A percentile compares a stretch with the other conserved stretches of the same genome.
Evolutionary conservation across 352 stramenopile species (phyloP).

Genomic region (Pythium folliculosum): DNA sequence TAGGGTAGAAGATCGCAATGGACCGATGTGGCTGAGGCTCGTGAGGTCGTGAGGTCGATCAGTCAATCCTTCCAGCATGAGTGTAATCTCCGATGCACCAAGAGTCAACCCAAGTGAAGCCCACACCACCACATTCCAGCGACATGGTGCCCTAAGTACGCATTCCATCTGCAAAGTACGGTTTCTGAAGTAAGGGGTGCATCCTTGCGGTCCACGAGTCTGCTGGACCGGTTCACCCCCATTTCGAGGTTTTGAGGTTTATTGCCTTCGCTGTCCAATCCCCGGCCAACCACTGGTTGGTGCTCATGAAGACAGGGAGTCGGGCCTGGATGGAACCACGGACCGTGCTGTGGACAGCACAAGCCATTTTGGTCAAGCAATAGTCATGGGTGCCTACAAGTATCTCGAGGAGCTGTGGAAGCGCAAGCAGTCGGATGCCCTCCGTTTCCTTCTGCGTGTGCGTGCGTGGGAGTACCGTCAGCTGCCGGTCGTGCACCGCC

Average conservation of each 20-base stretch:
- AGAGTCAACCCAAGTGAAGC: no score
- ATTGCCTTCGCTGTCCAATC: not conserved
- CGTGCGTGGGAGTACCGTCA: slow-evolving; percentile 99
- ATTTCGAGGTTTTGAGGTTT: slow-evolving; percentile 25
- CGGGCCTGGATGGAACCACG: not conserved
- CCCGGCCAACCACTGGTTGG: slow-evolving; percentile 25
- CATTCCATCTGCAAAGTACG: not conserved
- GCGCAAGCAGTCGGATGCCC: slow-evolving; percentile 99
- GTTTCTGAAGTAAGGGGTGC: not conserved
- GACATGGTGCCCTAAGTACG: slow-evolving; percentile 7
- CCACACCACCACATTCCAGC: no score
- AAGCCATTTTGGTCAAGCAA: slow-evolving; percentile 35
- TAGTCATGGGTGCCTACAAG: slow-evolving; percentile 99
- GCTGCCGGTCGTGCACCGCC: slow-evolving; percentile 95
- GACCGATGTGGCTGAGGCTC: no score
- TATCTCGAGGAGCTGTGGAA: slow-evolving; percentile 99
- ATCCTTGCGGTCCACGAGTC: not conserved
- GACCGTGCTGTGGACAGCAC: not conserved
- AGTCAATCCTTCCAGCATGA: no score
- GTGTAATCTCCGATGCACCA: no score
- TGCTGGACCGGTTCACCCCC: not conserved
- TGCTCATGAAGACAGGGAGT: slow-evolving; percentile 1
- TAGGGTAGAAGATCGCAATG: no score
- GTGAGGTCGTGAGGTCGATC: no score
- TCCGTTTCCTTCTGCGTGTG: slow-evolving; percentile 99